Evolutionary conservation across 176 grass and related monocot genomes (phyloP), one percentile per base, ranked within the genome.

Genomic region (Oryza nivara): DNA sequence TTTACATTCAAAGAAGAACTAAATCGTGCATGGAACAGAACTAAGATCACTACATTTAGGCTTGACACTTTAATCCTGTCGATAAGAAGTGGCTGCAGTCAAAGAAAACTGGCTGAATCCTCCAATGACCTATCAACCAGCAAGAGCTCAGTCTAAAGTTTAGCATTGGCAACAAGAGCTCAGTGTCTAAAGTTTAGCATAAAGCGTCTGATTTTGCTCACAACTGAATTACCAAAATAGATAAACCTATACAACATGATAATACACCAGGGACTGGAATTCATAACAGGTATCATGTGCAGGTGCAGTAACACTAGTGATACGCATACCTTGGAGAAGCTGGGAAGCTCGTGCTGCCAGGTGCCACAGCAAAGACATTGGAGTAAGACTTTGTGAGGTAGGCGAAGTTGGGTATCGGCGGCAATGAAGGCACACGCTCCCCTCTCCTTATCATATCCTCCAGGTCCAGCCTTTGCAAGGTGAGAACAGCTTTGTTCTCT

Each of bases 311-410:
- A 45, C 49, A 49, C 26, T 75, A 64, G 20, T 48, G 20, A 74
- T 68, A 80, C 70, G 40, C 20, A 73, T 87, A 95, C 82, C 91
- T 90, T 46, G 88, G 87, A 68, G 88, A 90, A 80, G 84, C 84
- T 74, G 79, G 83, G 73, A 67, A 84, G 38, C 80, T 79, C 8
- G 81, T 84, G 70, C 84, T 58, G 54, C 54, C 81, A 79, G 86
- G 88, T 46, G 90, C 80, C 16, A 80, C 90, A 9, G 87, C 65
- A 20, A 93, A 97, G 34, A 97, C 95, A 67, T 97, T 95, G 41
- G 91, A 95, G 83, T 95, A 93, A 43, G 86, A 95, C 69, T 93
- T 95, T 46, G 91, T 95, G 28, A 95, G 88, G 69, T 95, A 97
- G 1, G 76, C 66, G 67, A 97, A 97, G 74, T 97, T 95, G 6